phyloP scores from a whole-genome alignment of 2,329 filamentous ascomycete genomes.

The Aspergillus sp. region DNA sequence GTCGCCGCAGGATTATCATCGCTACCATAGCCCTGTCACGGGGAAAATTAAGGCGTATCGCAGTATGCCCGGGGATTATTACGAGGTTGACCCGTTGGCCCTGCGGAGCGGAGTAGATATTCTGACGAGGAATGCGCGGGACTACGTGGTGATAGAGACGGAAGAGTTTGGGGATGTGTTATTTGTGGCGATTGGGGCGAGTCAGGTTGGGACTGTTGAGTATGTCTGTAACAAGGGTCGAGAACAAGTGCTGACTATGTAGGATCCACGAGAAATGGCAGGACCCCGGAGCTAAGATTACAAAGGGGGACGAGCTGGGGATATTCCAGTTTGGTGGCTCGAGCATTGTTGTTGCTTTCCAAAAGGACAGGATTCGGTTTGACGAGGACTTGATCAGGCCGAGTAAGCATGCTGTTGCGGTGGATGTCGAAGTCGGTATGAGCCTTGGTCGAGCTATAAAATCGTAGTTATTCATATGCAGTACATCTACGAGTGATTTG shows the following conservation, averaged over 20 bases:
- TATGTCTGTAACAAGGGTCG: slow-evolving; percentile 21
- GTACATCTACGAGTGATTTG: no score
- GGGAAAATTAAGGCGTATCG: slow-evolving; percentile 40
- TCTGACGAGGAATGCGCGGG: slow-evolving; percentile 40
- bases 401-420: slow-evolving; percentile 34
- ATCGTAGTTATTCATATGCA: no score
- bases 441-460: slow-evolving; percentile 28
- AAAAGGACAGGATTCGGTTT: slow-evolving; percentile 38
- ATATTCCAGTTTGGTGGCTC: slow-evolving; percentile 46
- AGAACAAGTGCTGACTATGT: not conserved
- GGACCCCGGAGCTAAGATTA: slow-evolving; percentile 29
- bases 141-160: slow-evolving; percentile 39
- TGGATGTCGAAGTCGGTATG: slow-evolving; percentile 43
- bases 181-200: slow-evolving; percentile 45
- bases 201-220: slow-evolving; percentile 43
- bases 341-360: slow-evolving; percentile 44
- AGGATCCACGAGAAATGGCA: slow-evolving; percentile 39
- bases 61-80: slow-evolving; percentile 46
- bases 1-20: slow-evolving; percentile 48
- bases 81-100: slow-evolving; percentile 43
- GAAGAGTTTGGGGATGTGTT: slow-evolving; percentile 43
- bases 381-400: slow-evolving; percentile 38
- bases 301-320: slow-evolving; percentile 44
- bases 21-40: slow-evolving; percentile 46
- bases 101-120: slow-evolving; percentile 38